These are phyloP conservation scores for Draba incana DNA, from an alignment of 345 rosid species.

Conservation along the genomic window DNA sequence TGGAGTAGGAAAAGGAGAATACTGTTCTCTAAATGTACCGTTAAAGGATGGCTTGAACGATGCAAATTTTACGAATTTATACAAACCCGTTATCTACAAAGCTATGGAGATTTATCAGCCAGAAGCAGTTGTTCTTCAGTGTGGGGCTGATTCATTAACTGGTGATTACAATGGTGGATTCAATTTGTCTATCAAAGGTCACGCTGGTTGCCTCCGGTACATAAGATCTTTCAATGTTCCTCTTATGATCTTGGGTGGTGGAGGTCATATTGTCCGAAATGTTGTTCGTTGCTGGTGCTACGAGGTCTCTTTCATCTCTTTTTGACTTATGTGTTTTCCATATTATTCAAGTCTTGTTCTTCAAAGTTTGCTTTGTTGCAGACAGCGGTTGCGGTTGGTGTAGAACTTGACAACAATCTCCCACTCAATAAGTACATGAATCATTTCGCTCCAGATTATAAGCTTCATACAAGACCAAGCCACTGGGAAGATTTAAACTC, in stretches of 20 bases:
- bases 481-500: background rate
- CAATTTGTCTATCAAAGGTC: conserved; percentile 76
- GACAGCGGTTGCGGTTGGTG: conserved; percentile 60
- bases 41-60: conserved; percentile 59
- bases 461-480: background rate
- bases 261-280: conserved; percentile 67
- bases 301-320: conserved; percentile 55
- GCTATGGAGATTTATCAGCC: conserved; percentile 92
- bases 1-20: background rate
- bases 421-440: background rate
- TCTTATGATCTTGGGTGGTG: conserved; percentile 89
- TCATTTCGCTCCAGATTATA: background rate
- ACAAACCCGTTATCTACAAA: conserved; percentile 67
- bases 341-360: conserved; percentile 16
- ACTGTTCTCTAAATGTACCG: too few relatives aligned
- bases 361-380: conserved; percentile 41
- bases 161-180: conserved; percentile 77
- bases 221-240: conserved; percentile 84
- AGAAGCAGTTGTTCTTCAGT: conserved; percentile 85
- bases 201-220: conserved; percentile 71
- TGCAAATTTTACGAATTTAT: conserved; percentile 58
- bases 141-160: conserved; percentile 83
- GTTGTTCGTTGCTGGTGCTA: conserved; percentile 90
- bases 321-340: background rate
- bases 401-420: conserved; percentile 9